Evolutionary conservation across 2,329 filamentous ascomycete genomes (phyloP), one percentile per base, ranked within the genome.

Genomic region (Lachnellula hyalina): DNA sequence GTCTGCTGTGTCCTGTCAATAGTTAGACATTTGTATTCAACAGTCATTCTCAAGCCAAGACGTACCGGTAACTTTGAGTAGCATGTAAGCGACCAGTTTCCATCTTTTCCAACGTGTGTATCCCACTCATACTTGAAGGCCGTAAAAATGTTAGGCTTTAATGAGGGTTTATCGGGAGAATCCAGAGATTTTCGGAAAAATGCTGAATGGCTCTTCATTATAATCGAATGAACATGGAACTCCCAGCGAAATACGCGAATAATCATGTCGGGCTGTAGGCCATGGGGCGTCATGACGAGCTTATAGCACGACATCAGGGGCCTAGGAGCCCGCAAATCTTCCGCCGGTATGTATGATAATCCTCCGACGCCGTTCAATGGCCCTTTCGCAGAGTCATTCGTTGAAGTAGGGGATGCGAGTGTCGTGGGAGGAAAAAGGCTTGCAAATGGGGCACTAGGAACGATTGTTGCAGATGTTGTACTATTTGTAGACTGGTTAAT

Each of bases 101-200:
- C 42, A 34, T 55, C 46, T 2, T 40, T 21, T 4, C 47, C 53
- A 41, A 51, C 35, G 2, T 38, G 8, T n/a, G 47, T 49, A 11
- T 49, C 34, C 52, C 52, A 54, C 32, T 21, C 23, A 28, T 54
- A 54, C 7, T 25, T 49, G 38, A 54, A 49, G 14, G 5, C 14
- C 3, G 17, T 12, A n/a, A n/a, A 32, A n/a, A 6, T n/a, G 6
- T n/a, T 4, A 45, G 32, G 8, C 12, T 19, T 19, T 5, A 15
- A 4, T n/a, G 19, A 3, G 5, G 25, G 9, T 41, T 54, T 51
- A 21, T 55, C 48, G 5, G 49, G 44, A 7, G 53, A 49, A 14
- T 54, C 52, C 6, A 54, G 42, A 11, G 49, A 54, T 19, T 36
- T 38, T 9, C 28, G 35, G 38, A 54, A 54, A 4, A 54, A 42